Evolutionary conservation across 169 alveolate species (phyloP), one percentile per base, ranked within the genome.

Genomic region (Plasmodium vivax): DNA sequence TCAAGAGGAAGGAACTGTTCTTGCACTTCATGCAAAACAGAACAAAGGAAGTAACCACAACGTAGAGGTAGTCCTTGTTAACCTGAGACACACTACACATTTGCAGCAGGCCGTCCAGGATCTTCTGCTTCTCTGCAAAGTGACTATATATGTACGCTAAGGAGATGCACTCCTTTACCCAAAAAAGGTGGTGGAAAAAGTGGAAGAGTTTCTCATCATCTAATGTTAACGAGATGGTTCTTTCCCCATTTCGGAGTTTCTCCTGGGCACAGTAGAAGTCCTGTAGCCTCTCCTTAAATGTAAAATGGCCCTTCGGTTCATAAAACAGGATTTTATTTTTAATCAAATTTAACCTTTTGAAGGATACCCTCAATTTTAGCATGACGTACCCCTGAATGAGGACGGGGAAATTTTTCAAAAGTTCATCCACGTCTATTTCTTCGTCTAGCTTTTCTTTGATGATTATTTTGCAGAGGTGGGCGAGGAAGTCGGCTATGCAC

Each of bases 301-400:
- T 81, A 47, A 92, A 92, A 30, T 71, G 51, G 47, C 75, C 72
- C 12, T 82, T 74, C 54, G 62, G 58, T 36, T 72, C 23, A 71
- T 82, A 38, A 92, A 92, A 92, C 41, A 92, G 56, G 12, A 92
- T 71, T 92, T 82, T 81, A 82, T 82, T 92, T 92, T 58, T 81
- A 47, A 92, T 82, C 19, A 92, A 71, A 83, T 92, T 92, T 81
- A 92, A 82, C 77, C 75, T 92, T 92, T 82, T 92, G 27, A 36
- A 38, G 12, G 80, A 30, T 47, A 36, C 95, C 62, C 77, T 81
- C 75, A 92, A 73, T 82, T 92, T 92, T 68, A 92, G 77, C 56
- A 68, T 45, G 27, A 92, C 85, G 75, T 92, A 92, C 19, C 95
- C 95, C 51, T 92, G 95, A 45, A 82, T 74, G n/a, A 92, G 82